Evolutionary conservation across 2,329 filamentous ascomycete genomes (phyloP), one percentile per base, ranked within the genome.

Genomic region (Fusarium sororula): DNA sequence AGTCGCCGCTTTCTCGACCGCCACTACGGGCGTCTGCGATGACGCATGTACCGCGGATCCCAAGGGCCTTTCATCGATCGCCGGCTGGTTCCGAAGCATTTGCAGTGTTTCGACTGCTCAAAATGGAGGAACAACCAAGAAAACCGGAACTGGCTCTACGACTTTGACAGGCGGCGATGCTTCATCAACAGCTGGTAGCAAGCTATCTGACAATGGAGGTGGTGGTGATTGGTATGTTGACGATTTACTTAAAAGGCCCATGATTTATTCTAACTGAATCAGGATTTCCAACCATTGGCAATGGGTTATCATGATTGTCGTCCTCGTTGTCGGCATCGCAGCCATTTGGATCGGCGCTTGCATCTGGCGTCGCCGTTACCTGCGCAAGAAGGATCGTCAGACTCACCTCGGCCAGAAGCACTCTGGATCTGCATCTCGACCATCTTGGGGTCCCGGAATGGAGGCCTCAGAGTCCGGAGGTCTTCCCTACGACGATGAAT

Each of bases 281-380:
- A 94, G 93, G 92, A 83, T 93, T 56, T 86, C 88, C 13, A 87
- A 85, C 35, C 93, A 96, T 81, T 94, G 90, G 85, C 88, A 91
- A 84, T 97, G 94, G 94, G 89, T 97, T 51, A 87, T 96, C 71
- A 94, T 96, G 87, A 86, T 96, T 60, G 91, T 94, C 73, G 85
- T 96, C 70, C 87, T 97, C 35, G 87, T 92, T 48, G 85, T 96
- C 68, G 91, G 86, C 60, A 93, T 97, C 70, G 83, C 87, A 20
- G 85, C 86, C 65, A 88, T 94, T 77, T 93, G 92, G 86, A 83
- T 92, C 44, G 86, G 89, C 24, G 92, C 91, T 44, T 90, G 91
- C 78, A 89, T 92, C 81, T 90, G 94, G 83, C 92, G 94, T 74
- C 90, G 91, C 65, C 91, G 92, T 74, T 92, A 95, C 82, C 86